These are phyloP conservation scores for Zea luxurians DNA, from an alignment of 176 grass and related monocot genomes.

Conservation along the genomic window DNA sequence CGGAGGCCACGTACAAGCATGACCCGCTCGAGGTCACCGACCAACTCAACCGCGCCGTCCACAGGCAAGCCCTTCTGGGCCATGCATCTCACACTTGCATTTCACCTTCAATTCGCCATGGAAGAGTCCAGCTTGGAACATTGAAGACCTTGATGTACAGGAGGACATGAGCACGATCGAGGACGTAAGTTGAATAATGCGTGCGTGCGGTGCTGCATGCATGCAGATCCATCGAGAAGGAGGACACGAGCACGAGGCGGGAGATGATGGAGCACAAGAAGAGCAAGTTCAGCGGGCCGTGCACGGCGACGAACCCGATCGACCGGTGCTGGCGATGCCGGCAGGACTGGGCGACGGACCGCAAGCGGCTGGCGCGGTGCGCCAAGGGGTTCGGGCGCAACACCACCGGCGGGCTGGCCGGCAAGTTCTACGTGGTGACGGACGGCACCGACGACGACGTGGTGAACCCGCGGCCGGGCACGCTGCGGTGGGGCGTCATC, in stretches of 20 bases:
- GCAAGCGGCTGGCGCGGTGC: conserved; percentile 67
- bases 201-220: no score
- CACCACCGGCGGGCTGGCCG: conserved; percentile 61
- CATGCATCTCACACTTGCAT: no score
- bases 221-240: conserved; percentile 28
- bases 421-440: conserved; percentile 71
- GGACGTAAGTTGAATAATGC: no score
- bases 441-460: conserved; percentile 68
- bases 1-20: conserved; percentile 46
- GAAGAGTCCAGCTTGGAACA: no score
- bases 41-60: conserved; percentile 49
- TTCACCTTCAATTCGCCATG: no score
- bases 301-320: conserved; percentile 83
- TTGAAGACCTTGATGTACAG: no score
- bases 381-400: conserved; percentile 70
- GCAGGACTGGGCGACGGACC: conserved; percentile 59
- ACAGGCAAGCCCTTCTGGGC: no score
- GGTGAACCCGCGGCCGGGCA: conserved; percentile 52
- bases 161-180: no score
- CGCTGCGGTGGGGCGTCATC: conserved; percentile 73
- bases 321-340: conserved; percentile 91
- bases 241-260: conserved; percentile 28
- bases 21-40: conserved; percentile 46
- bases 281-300: conserved; percentile 35
- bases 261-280: conserved; percentile 42